Base-by-base conservation (phyloP, 805 yeast genomes). In the Candida dendrica region DNA sequence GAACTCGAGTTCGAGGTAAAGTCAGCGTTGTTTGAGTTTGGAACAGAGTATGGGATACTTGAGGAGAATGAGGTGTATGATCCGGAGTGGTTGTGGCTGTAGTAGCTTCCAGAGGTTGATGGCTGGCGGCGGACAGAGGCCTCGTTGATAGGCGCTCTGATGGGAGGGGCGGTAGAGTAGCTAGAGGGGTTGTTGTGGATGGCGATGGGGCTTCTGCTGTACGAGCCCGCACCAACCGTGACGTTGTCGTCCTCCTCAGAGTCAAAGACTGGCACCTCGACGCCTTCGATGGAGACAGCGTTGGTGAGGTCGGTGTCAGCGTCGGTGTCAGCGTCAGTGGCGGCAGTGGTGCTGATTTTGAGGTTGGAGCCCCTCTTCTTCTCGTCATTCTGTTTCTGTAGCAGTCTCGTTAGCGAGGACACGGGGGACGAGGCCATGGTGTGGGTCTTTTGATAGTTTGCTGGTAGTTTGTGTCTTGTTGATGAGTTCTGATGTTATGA, bases 31-130 rank as follows among this genome's bases (percentile, higher is more conserved):
- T 46, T 50, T 13, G 50, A 18, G 22, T 85, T 85, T 1, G 89
- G 89, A 2, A 79, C 87, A 7, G 82, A 70, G 58, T 81, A 82
- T 1, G 89, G 89, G 39, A 82, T 81, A 33, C 77, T 69, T 19
- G 77, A 66, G 5, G 84, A 75, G 49, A 81, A 65, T 40, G 66
- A 81, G 47, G 49, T 77, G 69, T 46, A 26, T 52, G 40, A 19
- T n/a, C n/a, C 40, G 26, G 15, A 41, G 15, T 42, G 38, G 7
- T 47, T 39, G 35, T 44, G 40, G 19, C 38, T 44, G 26, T 27
- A 27, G 16, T 16, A 27, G 14, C 26, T 37, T 13, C 33, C 39
- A 7, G 22, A 34, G 2, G 38, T 38, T 1, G 56, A 49, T 1
- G 59, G 61, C 6, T 52, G 55, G 39, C 61, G 49, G 36, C 55